Evolutionary conservation across 495 filamentous ascomycete species (phyloP), one percentile per base, ranked within the genome.

Genomic region (Xylaria nigripes): DNA sequence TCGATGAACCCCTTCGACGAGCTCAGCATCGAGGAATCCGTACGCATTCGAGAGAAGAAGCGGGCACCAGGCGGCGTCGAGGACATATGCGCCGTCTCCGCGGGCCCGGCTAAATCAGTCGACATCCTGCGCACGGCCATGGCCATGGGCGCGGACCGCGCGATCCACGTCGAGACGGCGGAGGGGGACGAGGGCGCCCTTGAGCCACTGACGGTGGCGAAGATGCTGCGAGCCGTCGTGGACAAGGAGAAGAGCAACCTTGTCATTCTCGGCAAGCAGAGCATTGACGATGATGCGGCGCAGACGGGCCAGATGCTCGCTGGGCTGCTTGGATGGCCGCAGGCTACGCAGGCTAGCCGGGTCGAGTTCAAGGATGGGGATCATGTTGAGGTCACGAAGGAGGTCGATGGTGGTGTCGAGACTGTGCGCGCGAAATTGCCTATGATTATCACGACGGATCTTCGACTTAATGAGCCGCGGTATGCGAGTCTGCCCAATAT

Each of bases 261-360:
- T 50, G 90, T 98, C 8, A 82, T 98, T 51, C 74, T 96, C 51
- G 93, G 93, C 38, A 97, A 97, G 77, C 93, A 98, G 84, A 88
- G 85, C 53, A 98, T 98, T 66, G 93, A 98, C 70, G 90, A 95
- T 64, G 93, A 98, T 68, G 82, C 91, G 55, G 84, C 81, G 49
- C 93, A 98, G 86, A 97, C 94, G 50, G 93, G 93, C 9, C 90
- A 95, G 81, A 97, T 98, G 91, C 80, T 98, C 15, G 93, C 94
- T 2, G 93, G 91, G 18, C 62, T 98, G 65, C 65, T 98, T 68
- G 85, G 85, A 3, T 98, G 93, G 93, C 76, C 85, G 52, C 91
- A 96, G 75, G 92, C 92, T 44, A 97, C 91, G 43, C 89, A 95
- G 77, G 93, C 93, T 19, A 81, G 79, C 61, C 85, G 86, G 70